Percentiles rank a stretch among this genome's conserved stretches.
These are phyloP conservation scores for Mitragyna speciosa DNA, from an alignment of 257 asterid species.

Conservation along the genomic window DNA sequence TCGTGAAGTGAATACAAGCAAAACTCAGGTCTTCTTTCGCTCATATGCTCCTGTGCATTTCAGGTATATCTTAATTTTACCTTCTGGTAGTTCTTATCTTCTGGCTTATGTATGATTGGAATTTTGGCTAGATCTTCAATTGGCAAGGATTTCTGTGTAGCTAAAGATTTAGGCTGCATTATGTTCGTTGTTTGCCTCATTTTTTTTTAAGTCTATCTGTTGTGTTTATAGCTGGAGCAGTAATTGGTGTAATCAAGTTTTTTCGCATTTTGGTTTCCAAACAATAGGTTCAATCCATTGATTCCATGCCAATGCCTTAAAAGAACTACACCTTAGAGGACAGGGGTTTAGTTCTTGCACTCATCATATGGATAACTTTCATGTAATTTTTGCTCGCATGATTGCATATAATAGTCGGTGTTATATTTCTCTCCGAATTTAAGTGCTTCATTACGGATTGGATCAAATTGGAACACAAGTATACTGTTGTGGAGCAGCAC, in stretches of 20 bases:
- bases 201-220: background rate
- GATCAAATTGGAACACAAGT: background rate
- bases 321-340: background rate
- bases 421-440: background rate
- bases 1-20: slow-evolving; percentile 53
- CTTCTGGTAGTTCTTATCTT: background rate
- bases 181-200: background rate
- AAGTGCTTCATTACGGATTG: background rate
- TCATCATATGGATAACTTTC: background rate
- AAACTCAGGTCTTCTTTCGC: slow-evolving; percentile 77
- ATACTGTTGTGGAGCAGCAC: background rate
- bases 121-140: background rate
- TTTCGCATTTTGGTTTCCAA: background rate
- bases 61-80: slow-evolving; percentile 41
- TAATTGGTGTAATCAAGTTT: background rate
- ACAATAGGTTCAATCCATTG: no score
- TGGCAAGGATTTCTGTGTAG: background rate
- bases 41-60: slow-evolving; percentile 93
- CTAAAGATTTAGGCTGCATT: background rate
- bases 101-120: background rate
- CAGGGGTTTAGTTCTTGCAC: background rate
- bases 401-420: background rate
- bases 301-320: background rate
- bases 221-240: background rate
- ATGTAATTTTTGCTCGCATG: background rate